Evolutionary conservation across 2,329 filamentous ascomycete species (phyloP).

Genomic region (Pestalotiopsis sp.): DNA sequence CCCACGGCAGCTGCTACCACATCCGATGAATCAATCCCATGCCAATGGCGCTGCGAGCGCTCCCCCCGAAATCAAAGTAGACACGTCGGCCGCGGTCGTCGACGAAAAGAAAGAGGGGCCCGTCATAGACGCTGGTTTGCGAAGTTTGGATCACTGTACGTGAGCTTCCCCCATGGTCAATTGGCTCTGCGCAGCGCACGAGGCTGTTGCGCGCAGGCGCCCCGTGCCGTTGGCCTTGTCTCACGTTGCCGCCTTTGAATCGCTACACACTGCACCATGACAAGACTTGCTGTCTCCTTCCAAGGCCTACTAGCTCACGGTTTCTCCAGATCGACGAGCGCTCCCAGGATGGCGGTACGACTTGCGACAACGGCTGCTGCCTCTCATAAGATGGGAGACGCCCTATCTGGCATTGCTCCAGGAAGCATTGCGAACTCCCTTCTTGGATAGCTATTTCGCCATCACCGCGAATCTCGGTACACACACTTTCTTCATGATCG

Average conservation of each 20-base stretch:
- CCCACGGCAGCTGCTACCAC: constrained; percentile 21
- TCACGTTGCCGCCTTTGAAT: neutral
- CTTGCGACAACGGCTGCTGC: constrained; percentile 79
- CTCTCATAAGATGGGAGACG: constrained; percentile 91
- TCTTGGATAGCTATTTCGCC: constrained; percentile 94
- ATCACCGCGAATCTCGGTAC: constrained; percentile 95
- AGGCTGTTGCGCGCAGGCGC: neutral
- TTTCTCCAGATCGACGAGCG: constrained; percentile 70
- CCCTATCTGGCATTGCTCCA: constrained; percentile 90
- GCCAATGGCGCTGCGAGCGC: constrained; percentile 31
- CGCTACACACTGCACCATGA: neutral
- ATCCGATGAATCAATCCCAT: constrained; percentile 34
- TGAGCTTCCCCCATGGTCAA: constrained; percentile 17
- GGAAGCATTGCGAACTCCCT: constrained; percentile 75
- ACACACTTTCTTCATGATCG: constrained; percentile 98
- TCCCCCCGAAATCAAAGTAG: constrained; percentile 15
- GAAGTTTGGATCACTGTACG: constrained; percentile 78
- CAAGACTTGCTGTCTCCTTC: neutral
- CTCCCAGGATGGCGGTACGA: constrained; percentile 88
- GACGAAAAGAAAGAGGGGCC: constrained; percentile 28
- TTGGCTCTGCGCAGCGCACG: neutral
- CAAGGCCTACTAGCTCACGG: neutral
- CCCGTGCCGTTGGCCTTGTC: neutral
- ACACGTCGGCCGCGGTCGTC: constrained; percentile 44
- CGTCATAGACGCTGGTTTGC: constrained; percentile 73